Evolutionary conservation across 2,329 filamentous ascomycete genomes (phyloP).

Genomic region (Thermomyces lanuginosus): DNA sequence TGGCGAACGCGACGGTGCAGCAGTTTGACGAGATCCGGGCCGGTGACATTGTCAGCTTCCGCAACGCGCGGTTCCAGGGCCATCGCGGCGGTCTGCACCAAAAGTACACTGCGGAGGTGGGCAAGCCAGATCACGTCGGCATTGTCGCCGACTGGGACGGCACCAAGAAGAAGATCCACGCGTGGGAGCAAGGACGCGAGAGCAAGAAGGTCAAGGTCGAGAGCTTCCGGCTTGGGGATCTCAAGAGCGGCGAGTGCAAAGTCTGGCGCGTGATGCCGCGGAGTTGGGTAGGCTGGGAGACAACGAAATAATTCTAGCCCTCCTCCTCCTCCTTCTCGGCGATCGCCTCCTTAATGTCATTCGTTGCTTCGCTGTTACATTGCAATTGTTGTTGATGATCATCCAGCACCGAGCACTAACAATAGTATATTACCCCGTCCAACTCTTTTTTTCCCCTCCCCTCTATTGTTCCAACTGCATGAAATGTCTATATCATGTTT

Average conservation of each 20-base stretch:
- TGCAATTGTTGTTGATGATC: too few relatives aligned
- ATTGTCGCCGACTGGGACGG: constrained; percentile 95
- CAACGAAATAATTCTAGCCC: too few relatives aligned
- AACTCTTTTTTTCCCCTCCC: too few relatives aligned
- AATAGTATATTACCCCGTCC: too few relatives aligned
- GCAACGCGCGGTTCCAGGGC: constrained; percentile 86
- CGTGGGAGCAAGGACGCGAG: constrained; percentile 89
- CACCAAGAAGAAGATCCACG: constrained; percentile 91
- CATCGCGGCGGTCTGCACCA: constrained; percentile 91
- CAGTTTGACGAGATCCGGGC: constrained; percentile 85
- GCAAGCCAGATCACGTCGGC: constrained; percentile 74
- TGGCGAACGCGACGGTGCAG: constrained; percentile 81
- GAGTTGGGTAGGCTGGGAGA: constrained; percentile 80
- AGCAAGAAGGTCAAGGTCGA: constrained; percentile 86
- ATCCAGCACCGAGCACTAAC: too few relatives aligned
- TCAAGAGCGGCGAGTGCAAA: constrained; percentile 86
- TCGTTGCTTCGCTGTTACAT: too few relatives aligned
- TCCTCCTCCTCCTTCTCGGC: too few relatives aligned
- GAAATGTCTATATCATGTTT: too few relatives aligned
- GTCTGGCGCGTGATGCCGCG: constrained; percentile 92
- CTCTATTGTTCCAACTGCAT: too few relatives aligned
- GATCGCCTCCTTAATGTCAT: too few relatives aligned
- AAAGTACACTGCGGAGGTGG: constrained; percentile 79
- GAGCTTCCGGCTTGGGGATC: constrained; percentile 82
- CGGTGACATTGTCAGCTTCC: constrained; percentile 82